Base-by-base conservation (phyloP, 345 rosid genomes). In the Syzygium jambos region DNA sequence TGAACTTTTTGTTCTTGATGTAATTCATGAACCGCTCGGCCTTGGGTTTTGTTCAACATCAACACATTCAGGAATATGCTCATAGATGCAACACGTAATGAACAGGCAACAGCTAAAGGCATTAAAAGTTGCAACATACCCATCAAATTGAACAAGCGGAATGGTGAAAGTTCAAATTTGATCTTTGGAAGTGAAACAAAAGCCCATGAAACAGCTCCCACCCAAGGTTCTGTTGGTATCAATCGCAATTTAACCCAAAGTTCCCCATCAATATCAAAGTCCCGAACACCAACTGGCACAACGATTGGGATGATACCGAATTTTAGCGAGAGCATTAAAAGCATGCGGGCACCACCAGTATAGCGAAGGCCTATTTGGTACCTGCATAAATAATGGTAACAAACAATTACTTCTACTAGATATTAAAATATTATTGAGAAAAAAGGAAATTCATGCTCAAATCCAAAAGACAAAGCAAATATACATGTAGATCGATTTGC, bases 221-320 rank as follows among this genome's bases (percentile, higher is more conserved):
- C 96, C 94, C 98, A 98, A 87, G 99, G 99, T 54, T 90, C 97
- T 12, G 96, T 91, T 0, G 99, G 99, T 87, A 98, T 96, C 92
- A 96, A 89, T 90, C 99, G 92, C 91, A 96, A 88, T 87, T 98
- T 98, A 89, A 98, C 99, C 99, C 99, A 98, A n/a, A 98, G 97
- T 92, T 98, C 99, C 73, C 99, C 99, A 65, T 96, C 99, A 88
- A 98, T 96, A 90, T 98, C 99, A 88, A 98, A 96, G 93, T 98
- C 97, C 46, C 97, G 94, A 89, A 98, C 92, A 78, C 98, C 98
- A 49, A 98, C 99, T 5, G 99, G 99, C 91, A 98, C 95, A 5
- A 91, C 92, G 53, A 98, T 91, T 77, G 99, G 99, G 83, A 96
- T 89, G 85, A 98, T 92, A 83, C 98, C 93, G 91, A 96, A 98